A percentile compares a stretch with the other conserved stretches of the same genome.
Conservation (phyloP, 345 rosid genomes). For the Hibiscus tridactylites region DNA sequence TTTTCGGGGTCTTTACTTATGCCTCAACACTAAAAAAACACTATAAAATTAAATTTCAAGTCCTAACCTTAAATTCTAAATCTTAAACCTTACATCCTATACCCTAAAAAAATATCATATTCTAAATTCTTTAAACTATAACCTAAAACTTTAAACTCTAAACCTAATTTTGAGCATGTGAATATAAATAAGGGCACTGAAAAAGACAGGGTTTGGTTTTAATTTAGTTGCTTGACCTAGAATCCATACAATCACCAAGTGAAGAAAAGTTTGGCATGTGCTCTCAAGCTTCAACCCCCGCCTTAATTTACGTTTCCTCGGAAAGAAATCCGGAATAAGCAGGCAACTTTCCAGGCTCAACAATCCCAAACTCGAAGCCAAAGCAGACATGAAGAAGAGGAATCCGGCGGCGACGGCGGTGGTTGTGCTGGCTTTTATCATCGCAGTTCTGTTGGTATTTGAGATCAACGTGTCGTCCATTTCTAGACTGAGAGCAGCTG, state of each 20-base stretch:
- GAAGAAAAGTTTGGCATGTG: neutral
- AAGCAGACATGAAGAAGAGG: neutral
- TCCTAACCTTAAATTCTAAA: too few relatives aligned
- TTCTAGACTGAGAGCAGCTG: neutral
- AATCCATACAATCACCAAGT: neutral
- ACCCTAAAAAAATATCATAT: too few relatives aligned
- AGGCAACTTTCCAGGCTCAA: neutral
- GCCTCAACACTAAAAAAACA: too few relatives aligned
- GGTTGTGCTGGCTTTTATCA: neutral
- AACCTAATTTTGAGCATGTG: too few relatives aligned
- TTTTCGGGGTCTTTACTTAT: too few relatives aligned
- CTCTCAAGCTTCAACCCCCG: neutral
- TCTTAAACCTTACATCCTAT: too few relatives aligned
- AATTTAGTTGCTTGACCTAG: neutral
- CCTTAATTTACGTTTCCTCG: neutral
- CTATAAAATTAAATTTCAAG: too few relatives aligned
- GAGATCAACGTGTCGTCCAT: neutral
- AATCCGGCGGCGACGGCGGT: neutral
- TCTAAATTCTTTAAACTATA: too few relatives aligned
- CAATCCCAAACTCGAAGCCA: neutral
- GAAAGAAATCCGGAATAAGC: neutral
- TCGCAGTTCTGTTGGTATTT: neutral
- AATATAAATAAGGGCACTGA: too few relatives aligned
- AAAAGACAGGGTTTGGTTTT: neutral
- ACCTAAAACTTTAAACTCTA: too few relatives aligned